Percentiles rank a stretch among this genome's conserved stretches.
phyloP scores from a whole-genome alignment of 805 yeast genomes.

The Yarrowia deformans region DNA sequence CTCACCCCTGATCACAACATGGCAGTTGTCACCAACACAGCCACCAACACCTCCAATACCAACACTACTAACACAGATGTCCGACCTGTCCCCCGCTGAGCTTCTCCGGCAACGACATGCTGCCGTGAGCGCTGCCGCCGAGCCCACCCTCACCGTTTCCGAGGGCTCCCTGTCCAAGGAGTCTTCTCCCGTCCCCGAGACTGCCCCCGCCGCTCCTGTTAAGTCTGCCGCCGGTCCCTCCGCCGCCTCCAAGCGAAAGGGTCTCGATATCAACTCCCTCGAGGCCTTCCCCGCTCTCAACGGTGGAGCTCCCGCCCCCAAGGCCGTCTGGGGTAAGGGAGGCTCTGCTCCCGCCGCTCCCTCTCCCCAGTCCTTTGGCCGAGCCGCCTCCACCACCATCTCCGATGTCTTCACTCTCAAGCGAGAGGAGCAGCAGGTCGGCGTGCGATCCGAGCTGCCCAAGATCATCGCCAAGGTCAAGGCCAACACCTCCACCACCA shows the following conservation, averaged over 20 bases:
- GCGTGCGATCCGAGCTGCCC: constrained; percentile 68
- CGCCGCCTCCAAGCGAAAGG: constrained; percentile 40
- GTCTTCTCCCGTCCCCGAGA: constrained; percentile 30
- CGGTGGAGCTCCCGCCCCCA: constrained; percentile 37
- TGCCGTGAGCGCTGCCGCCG: constrained; percentile 29
- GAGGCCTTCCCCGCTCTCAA: constrained; percentile 43
- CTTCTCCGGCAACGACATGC: constrained; percentile 40
- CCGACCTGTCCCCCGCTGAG: constrained; percentile 41
- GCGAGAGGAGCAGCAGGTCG: constrained; percentile 69
- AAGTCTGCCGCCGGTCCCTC: constrained; percentile 21
- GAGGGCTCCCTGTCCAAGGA: constrained; percentile 40
- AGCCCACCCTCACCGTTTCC: constrained; percentile 36
- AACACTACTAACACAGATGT: constrained; percentile 33
- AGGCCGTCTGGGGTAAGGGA: constrained; percentile 42
- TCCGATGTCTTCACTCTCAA: constrained; percentile 83
- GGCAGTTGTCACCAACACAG: no score
- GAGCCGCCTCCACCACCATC: constrained; percentile 61
- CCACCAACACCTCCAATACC: neutral
- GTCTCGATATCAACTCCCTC: constrained; percentile 39
- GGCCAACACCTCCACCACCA: constrained; percentile 64
- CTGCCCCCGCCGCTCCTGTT: constrained; percentile 27
- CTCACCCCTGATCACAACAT: no score
- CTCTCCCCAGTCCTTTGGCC: constrained; percentile 42
- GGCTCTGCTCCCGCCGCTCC: constrained; percentile 40
- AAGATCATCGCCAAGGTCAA: constrained; percentile 71